Evolutionary conservation across 177 flowering plant genomes (phyloP), one percentile per base, ranked within the genome.

Genomic region (Vitis hybrid): DNA sequence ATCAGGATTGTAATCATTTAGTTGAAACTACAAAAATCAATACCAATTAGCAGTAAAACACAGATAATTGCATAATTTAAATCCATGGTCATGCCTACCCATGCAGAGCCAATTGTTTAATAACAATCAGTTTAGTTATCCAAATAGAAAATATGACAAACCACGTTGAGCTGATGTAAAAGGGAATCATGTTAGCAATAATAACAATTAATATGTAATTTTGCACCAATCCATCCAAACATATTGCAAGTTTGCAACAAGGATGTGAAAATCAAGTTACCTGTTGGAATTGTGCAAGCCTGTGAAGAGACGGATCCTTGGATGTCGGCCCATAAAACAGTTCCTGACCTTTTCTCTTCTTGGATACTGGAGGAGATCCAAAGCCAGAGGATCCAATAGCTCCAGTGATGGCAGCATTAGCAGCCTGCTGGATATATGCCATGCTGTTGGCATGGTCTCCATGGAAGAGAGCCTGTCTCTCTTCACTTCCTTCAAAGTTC

Each of bases 321-420:
- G 73, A 60, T 59, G 85, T 58, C 39, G 84, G 18, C 22, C 81
- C 84, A 80, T 87, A 90, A 71, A 75, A 80, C 19, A 82, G 76
- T 22, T 96, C 99, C 51, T 83, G 92, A 63, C 80, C 85, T 83
- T 89, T 96, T 74, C 94, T 82, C 78, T 83, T 92, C 81, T 82
- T 93, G 57, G 84, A 81, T 29, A 81, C 67, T 29, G 94, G 92
- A 65, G 95, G 84, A 56, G 93, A 84, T n/a, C 87, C 90, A 84
- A 77, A 96, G 39, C 98, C 98, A 73, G 97, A 96, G 52, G 95
- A 82, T 61, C 98, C 99, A 81, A 96, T 83, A 56, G 99, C 98
- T 67, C 98, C 99, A 49, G 90, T 90, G 76, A 93, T 90, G 66
- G 98, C 97, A 70, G 98, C 99, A 87, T 94, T 93, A 60, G 97